Conservation (phyloP, 192 early-diverging fungal genomes). For the Entomortierella beljakovae region DNA sequence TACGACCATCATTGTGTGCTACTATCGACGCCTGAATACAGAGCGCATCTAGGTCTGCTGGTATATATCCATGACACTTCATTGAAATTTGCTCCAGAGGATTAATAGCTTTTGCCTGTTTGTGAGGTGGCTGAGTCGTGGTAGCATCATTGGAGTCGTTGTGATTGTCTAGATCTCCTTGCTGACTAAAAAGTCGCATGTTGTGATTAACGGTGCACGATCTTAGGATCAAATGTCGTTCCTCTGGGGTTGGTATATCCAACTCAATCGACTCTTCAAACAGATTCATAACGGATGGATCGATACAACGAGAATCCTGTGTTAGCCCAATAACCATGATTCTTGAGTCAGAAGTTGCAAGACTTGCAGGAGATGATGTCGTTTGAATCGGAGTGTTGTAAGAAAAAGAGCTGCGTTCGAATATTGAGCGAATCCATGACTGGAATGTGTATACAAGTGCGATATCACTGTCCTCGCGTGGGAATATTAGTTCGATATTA, state of each 20-base stretch:
- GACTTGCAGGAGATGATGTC: not conserved
- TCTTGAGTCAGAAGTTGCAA: not conserved
- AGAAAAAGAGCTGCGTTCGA: constrained; percentile 9
- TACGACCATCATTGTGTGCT: constrained; percentile 35
- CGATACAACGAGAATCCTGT: constrained; percentile 21
- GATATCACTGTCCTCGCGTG: no score
- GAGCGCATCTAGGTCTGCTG: constrained; percentile 65
- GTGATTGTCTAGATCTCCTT: not conserved
- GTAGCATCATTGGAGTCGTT: not conserved
- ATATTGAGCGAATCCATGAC: constrained; percentile 25
- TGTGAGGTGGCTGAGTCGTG: not conserved
- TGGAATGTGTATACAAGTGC: no score
- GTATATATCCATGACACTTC: constrained; percentile 65
- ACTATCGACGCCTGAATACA: constrained; percentile 35
- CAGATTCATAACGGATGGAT: constrained; percentile 17
- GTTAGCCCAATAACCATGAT: constrained; percentile 24
- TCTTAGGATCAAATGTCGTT: constrained; percentile 58
- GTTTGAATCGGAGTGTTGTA: not conserved
- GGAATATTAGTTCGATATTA: no score
- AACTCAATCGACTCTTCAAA: constrained; percentile 61
- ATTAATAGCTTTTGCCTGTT: not conserved
- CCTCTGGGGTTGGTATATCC: constrained; percentile 62
- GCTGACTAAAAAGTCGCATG: not conserved
- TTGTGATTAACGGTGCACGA: constrained; percentile 22
- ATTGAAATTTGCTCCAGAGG: constrained; percentile 43